Evolutionary conservation across 306 rosid species (phyloP).

Genomic region (Styphnolobium japonicum): DNA sequence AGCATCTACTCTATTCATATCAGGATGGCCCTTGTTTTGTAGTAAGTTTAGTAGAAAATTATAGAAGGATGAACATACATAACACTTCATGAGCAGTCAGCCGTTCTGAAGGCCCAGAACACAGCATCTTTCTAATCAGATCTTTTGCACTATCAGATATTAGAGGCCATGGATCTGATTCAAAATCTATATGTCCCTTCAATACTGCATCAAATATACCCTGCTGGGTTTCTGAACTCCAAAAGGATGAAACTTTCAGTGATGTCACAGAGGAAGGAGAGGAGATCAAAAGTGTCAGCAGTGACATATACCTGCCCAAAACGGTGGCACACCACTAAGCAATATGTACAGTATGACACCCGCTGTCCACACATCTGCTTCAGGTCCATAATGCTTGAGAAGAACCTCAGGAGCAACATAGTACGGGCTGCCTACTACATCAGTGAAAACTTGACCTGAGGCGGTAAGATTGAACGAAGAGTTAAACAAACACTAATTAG

Average conservation of each 20-base stretch:
- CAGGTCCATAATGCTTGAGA: slow-evolving; percentile 90
- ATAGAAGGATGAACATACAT: slow-evolving; percentile 58
- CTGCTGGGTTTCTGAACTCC: slow-evolving; percentile 87
- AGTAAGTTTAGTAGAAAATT: slow-evolving; percentile 17
- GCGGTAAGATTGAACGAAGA: slow-evolving; percentile 10
- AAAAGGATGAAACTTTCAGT: slow-evolving; percentile 40
- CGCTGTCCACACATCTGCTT: slow-evolving; percentile 96
- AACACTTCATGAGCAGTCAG: slow-evolving; percentile 87
- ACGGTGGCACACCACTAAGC: slow-evolving; percentile 94
- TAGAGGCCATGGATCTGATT: slow-evolving; percentile 91
- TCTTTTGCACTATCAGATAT: slow-evolving; percentile 88
- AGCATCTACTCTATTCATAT: slow-evolving; percentile 14
- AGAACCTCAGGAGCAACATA: slow-evolving; percentile 99
- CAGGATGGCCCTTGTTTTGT: not conserved
- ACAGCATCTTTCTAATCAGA: slow-evolving; percentile 79
- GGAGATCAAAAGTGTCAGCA: slow-evolving; percentile 24
- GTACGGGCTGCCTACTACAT: slow-evolving; percentile 96
- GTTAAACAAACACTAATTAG: slow-evolving; percentile 27
- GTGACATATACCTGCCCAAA: slow-evolving; percentile 78
- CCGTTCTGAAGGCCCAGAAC: slow-evolving; percentile 77
- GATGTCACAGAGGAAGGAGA: slow-evolving; percentile 7
- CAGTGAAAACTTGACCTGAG: slow-evolving; percentile 88
- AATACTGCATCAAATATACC: slow-evolving; percentile 93
- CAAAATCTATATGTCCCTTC: slow-evolving; percentile 93
- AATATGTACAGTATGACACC: slow-evolving; percentile 88